These are phyloP conservation scores for Eucalyptus curtisii DNA, from an alignment of 345 rosid genomes.

Conservation along the genomic window DNA sequence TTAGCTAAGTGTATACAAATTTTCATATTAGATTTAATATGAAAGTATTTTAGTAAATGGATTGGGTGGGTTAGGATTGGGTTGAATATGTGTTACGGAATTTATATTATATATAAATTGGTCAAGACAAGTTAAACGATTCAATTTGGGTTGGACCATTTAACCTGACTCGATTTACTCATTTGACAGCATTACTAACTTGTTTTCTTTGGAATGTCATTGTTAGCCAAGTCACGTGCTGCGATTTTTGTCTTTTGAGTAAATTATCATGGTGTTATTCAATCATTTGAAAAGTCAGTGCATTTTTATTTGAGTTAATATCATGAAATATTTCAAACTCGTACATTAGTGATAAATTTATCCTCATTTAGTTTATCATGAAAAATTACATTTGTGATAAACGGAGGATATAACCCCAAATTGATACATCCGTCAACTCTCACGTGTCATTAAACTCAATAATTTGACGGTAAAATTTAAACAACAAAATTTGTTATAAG, in stretches of 20 bases:
- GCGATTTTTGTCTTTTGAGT: not conserved
- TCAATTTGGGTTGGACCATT: not conserved
- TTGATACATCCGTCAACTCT: rapidly evolving
- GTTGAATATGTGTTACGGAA: not conserved
- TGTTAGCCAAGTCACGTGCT: not conserved
- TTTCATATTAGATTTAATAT: not conserved
- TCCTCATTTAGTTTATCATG: rapidly evolving
- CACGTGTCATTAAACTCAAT: rapidly evolving
- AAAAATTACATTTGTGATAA: too few species aligned
- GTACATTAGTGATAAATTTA: rapidly evolving
- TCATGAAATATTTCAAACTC: too few species aligned
- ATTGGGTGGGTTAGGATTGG: too few species aligned
- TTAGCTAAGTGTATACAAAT: not conserved
- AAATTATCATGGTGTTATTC: not conserved
- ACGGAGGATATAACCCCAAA: rapidly evolving
- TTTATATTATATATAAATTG: not conserved
- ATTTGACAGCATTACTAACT: not conserved
- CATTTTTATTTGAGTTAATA: not conserved
- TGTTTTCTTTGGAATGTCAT: not conserved
- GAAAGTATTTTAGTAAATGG: not conserved
- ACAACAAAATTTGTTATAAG: rapidly evolving
- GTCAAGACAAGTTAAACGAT: not conserved
- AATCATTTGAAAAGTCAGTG: not conserved
- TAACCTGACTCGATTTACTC: rapidly evolving
- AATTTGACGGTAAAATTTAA: too few species aligned